These are phyloP conservation scores for Closterium sp. DNA, from an alignment of 139 green algal genomes.

Conservation along the genomic window DNA sequence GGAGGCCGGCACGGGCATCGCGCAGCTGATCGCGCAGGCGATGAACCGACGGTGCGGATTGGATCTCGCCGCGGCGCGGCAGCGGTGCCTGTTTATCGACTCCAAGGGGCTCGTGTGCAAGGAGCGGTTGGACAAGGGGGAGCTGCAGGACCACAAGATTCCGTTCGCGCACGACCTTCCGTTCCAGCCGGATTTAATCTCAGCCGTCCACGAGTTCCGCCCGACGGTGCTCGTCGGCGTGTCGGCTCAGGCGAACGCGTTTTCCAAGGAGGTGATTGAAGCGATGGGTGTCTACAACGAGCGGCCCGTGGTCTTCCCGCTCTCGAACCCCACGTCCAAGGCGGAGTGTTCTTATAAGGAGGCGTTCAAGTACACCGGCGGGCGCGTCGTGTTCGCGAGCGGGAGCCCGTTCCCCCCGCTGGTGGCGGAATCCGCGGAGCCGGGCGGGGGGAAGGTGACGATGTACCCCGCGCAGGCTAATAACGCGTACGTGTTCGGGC, in stretches of 20 bases:
- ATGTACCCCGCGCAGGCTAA: constrained; percentile 46
- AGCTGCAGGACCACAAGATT: constrained; percentile 77
- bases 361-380: constrained; percentile 59
- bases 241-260: constrained; percentile 16
- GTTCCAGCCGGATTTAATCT: constrained; percentile 33
- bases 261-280: constrained; percentile 42
- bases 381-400: constrained; percentile 74
- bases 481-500: constrained; percentile 59
- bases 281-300: constrained; percentile 49
- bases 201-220: constrained; percentile 19
- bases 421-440: constrained; percentile 18
- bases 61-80: neutral
- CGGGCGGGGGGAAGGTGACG: constrained; percentile 8
- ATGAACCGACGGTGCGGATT: constrained; percentile 41
- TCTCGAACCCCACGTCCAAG: constrained; percentile 84
- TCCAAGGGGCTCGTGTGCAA: constrained; percentile 69
- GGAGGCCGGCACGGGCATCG: constrained; percentile 52
- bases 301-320: constrained; percentile 80
- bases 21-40: constrained; percentile 35
- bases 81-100: neutral
- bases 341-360: constrained; percentile 74
- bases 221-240: constrained; percentile 48
- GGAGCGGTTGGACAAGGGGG: neutral
- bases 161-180: constrained; percentile 76
- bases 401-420: constrained; percentile 75